These are phyloP conservation scores for Inonotus obliquus DNA, from an alignment of 1,284 basidiomycete species.

Conservation along the genomic window DNA sequence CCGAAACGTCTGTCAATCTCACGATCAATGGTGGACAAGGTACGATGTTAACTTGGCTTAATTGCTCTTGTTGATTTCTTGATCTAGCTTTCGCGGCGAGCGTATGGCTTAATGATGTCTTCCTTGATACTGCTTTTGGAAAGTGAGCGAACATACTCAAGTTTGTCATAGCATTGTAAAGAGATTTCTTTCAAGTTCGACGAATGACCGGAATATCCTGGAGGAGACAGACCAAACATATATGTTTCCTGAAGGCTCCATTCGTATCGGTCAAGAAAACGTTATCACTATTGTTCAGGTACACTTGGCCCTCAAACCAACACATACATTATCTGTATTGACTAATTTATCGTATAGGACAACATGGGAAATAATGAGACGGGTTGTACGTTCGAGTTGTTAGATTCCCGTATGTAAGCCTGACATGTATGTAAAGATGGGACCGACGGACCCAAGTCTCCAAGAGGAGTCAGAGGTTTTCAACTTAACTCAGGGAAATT, in stretches of 20 bases:
- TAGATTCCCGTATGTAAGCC: neutral
- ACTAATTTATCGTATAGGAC: constrained; percentile 44
- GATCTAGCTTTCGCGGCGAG: constrained; percentile 67
- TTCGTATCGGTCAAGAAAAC: constrained; percentile 54
- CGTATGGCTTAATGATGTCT: constrained; percentile 71
- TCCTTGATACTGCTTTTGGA: constrained; percentile 67
- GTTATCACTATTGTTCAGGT: constrained; percentile 74
- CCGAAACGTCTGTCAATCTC: constrained; percentile 58
- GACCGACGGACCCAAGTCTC: constrained; percentile 35
- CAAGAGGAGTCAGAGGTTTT: constrained; percentile 77
- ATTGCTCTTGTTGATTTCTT: neutral
- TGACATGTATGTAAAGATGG: neutral
- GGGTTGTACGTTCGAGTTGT: constrained; percentile 33
- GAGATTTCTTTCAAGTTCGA: constrained; percentile 40
- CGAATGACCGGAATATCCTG: constrained; percentile 51
- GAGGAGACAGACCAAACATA: constrained; percentile 63
- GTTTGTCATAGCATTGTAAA: neutral
- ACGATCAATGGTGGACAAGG: constrained; percentile 77
- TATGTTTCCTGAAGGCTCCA: constrained; percentile 50
- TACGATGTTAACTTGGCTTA: constrained; percentile 24
- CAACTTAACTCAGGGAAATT: constrained; percentile 55
- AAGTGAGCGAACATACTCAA: constrained; percentile 49
- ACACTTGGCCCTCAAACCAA: constrained; percentile 14
- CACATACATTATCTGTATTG: constrained; percentile 7
- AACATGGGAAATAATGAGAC: constrained; percentile 76